phyloP scores from a whole-genome alignment of 352 stramenopile species.

The Globisporangium uncinulatum region DNA sequence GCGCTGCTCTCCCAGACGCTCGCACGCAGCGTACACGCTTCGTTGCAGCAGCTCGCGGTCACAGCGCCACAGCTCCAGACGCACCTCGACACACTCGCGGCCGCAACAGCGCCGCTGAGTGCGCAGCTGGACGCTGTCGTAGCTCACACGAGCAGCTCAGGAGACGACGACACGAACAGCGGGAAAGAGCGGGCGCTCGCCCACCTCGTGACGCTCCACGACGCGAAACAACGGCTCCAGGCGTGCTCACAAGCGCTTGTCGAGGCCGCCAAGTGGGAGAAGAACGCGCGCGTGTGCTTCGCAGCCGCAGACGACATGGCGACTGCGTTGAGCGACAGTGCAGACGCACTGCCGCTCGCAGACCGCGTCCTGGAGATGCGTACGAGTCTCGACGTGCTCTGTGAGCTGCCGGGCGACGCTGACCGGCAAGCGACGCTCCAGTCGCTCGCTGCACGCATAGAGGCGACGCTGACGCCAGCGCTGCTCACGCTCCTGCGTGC shows the following conservation, averaged over 20 bases:
- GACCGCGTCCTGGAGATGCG: constrained; percentile 58
- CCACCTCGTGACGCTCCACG: constrained; percentile 60
- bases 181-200: constrained; percentile 35
- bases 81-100: constrained; percentile 44
- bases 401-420: constrained; percentile 52
- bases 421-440: constrained; percentile 51
- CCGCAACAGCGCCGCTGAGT: constrained; percentile 30
- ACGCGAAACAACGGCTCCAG: constrained; percentile 57
- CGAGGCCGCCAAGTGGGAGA: constrained; percentile 58
- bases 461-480: constrained; percentile 38
- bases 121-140: constrained; percentile 36
- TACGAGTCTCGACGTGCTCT: constrained; percentile 49
- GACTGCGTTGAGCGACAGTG: background rate
- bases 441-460: constrained; percentile 46
- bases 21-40: constrained; percentile 42
- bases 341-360: constrained; percentile 21
- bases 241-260: constrained; percentile 64
- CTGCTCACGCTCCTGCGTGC: constrained; percentile 33
- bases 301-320: constrained; percentile 33
- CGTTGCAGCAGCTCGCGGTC: constrained; percentile 55
- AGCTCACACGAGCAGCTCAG: constrained; percentile 17
- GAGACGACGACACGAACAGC: constrained; percentile 7
- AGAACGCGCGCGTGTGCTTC: constrained; percentile 53
- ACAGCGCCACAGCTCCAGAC: constrained; percentile 42
- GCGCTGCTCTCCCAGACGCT: constrained; percentile 57